These are phyloP conservation scores for Zanthoxylum bungeanum DNA, from an alignment of 345 rosid species.

Conservation along the genomic window DNA sequence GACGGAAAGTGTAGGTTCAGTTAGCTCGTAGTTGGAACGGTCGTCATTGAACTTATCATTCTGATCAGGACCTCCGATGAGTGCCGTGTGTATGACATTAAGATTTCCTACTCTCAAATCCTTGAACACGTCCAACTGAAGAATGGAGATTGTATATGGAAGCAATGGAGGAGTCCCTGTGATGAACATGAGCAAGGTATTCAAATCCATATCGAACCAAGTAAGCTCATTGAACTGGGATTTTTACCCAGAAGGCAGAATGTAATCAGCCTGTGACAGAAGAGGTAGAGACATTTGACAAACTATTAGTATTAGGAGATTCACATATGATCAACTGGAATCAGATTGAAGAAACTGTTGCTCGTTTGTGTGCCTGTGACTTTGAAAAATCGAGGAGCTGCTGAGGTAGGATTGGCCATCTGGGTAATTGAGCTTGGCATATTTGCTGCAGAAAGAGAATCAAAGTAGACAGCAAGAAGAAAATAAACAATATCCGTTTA, in stretches of 20 bases:
- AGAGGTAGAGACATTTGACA: no score
- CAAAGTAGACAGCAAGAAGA: constrained; percentile 62
- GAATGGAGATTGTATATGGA: constrained; percentile 35
- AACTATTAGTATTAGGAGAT: no score
- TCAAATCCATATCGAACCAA: constrained; percentile 67
- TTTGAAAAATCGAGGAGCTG: constrained; percentile 59
- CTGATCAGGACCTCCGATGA: constrained; percentile 62
- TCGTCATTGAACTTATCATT: constrained; percentile 52
- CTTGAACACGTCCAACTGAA: constrained; percentile 45
- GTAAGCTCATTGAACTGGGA: constrained; percentile 65
- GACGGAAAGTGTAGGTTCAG: constrained; percentile 66
- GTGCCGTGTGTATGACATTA: constrained; percentile 47
- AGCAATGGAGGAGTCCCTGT: constrained; percentile 70
- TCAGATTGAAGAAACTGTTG: neutral
- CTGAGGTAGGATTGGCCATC: constrained; percentile 51
- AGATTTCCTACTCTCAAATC: constrained; percentile 54
- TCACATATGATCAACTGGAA: neutral
- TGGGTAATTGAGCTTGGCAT: constrained; percentile 59
- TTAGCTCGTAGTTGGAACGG: constrained; percentile 49
- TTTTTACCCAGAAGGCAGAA: constrained; percentile 77
- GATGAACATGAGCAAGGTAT: constrained; percentile 63
- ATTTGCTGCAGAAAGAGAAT: constrained; percentile 57
- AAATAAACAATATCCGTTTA: no score
- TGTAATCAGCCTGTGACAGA: constrained; percentile 57
- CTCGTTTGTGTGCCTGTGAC: constrained; percentile 48